Evolutionary conservation across 768 basidiomycete species (phyloP), one percentile per base, ranked within the genome.

Genomic region (Austroboletus festivus): DNA sequence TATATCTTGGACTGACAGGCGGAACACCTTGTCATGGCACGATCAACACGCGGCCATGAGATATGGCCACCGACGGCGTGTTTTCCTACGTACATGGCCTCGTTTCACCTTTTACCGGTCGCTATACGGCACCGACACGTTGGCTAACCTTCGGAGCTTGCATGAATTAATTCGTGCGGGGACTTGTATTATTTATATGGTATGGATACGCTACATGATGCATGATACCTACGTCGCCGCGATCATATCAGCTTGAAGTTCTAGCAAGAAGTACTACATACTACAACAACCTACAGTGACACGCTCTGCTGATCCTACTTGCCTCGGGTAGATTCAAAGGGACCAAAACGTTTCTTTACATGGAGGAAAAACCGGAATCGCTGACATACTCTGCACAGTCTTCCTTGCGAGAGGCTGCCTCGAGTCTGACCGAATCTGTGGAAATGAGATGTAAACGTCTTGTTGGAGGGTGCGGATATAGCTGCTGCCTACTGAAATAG

Each of bases 401-500:
- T 33, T 64, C 69, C 59, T 75, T 76, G 51, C 59, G 67, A 52
- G 70, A 72, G 42, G 64, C 55, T 51, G 72, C 71, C 67, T 75
- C 77, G 57, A 77, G 71, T 59, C 75, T 72, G 48, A 76, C 76
- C 43, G 71, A 67, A 62, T 76, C 77, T 77, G 48, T 50, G 40
- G 44, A 60, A 54, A 52, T 56, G 54, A 59, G 51, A 63, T 59
- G 55, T 58, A 37, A 47, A 55, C 52, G 38, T 46, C 43, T 26
- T 21, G 48, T 31, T 54, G 38, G 48, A 50, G 46, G 49, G 48
- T 55, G 49, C 54, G 53, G 52, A 57, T 47, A 53, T 57, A 44
- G 54, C 61, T 61, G 39, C n/a, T 39, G 44, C 65, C 21, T 50
- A 79, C 79, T 80, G 63, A 86, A 86, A 70, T 80, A 86, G 46